Conservation (phyloP, 2,329 filamentous ascomycete species). For the Xylaria sp. region DNA sequence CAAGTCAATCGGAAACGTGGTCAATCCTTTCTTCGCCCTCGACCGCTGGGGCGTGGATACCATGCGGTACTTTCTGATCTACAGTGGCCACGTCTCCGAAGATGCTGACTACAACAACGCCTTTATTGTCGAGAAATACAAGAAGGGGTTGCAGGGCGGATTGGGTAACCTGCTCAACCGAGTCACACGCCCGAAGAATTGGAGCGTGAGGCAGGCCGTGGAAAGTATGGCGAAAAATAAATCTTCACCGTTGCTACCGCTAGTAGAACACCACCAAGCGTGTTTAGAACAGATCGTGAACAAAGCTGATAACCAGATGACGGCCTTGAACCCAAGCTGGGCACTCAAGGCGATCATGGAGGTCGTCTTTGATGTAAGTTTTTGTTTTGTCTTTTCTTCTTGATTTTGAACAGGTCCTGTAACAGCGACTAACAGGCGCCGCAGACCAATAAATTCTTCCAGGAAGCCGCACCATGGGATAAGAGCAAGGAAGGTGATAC, state of each 20-base stretch:
- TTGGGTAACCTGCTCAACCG: conserved; percentile 84
- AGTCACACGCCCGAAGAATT: conserved; percentile 73
- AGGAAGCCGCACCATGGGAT: conserved; percentile 73
- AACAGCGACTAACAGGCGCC: conserved; percentile 29
- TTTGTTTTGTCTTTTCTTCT: neutral
- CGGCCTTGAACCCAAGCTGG: conserved; percentile 68
- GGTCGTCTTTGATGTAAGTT: conserved; percentile 66
- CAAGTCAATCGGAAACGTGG: conserved; percentile 93
- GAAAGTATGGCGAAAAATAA: conserved; percentile 42
- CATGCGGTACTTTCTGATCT: conserved; percentile 88
- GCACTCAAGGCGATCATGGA: conserved; percentile 74
- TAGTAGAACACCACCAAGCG: conserved; percentile 52
- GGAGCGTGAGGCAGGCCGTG: conserved; percentile 73
- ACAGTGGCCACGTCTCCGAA: conserved; percentile 78
- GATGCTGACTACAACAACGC: conserved; percentile 89
- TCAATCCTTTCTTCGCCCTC: conserved; percentile 91
- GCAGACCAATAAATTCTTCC: conserved; percentile 76
- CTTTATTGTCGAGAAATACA: conserved; percentile 78
- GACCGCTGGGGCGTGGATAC: conserved; percentile 88
- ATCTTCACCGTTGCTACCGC: conserved; percentile 28
- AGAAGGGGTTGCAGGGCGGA: conserved; percentile 78
- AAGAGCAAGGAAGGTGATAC: conserved; percentile 54
- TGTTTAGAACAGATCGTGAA: conserved; percentile 54
- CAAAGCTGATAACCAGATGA: conserved; percentile 67
- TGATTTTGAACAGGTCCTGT: neutral